These are phyloP conservation scores for Leccinum disarticulatum DNA, from an alignment of 768 basidiomycete genomes.

Conservation along the genomic window DNA sequence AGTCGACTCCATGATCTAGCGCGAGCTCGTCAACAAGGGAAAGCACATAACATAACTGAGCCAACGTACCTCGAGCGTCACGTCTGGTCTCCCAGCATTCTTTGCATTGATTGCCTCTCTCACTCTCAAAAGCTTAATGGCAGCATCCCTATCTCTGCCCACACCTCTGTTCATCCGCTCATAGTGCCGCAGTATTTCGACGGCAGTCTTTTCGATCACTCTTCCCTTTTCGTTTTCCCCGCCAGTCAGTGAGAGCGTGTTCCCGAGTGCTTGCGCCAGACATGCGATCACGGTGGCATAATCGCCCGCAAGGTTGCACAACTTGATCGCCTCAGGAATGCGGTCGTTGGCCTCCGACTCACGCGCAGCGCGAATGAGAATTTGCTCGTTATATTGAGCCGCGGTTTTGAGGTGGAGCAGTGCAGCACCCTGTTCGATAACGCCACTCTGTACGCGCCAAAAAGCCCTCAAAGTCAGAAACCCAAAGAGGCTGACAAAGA, in stretches of 20 bases:
- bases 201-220: conserved; percentile 69
- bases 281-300: conserved; percentile 85
- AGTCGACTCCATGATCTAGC: conserved; percentile 82
- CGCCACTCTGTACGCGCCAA: conserved; percentile 60
- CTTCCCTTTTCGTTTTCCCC: conserved; percentile 58
- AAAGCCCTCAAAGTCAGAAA: conserved; percentile 1
- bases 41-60: conserved; percentile 2
- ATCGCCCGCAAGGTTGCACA: conserved; percentile 94
- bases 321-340: conserved; percentile 86
- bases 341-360: conserved; percentile 84
- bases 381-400: conserved; percentile 73
- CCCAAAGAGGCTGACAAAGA: background rate
- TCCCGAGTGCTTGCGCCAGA: conserved; percentile 84
- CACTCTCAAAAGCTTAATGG: conserved; percentile 73
- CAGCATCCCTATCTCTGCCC: conserved; percentile 71
- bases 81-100: conserved; percentile 67
- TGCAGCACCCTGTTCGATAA: conserved; percentile 80
- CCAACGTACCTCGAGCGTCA: conserved; percentile 73
- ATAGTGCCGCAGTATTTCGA: conserved; percentile 77
- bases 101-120: conserved; percentile 80
- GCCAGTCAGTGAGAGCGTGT: conserved; percentile 65
- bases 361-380: conserved; percentile 80
- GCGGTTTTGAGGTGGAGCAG: conserved; percentile 70
- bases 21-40: background rate
- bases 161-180: conserved; percentile 72